A percentile compares a stretch with the other conserved stretches of the same genome.
Conservation (phyloP, 257 asterid species). For the Osmanthus fragrans region DNA sequence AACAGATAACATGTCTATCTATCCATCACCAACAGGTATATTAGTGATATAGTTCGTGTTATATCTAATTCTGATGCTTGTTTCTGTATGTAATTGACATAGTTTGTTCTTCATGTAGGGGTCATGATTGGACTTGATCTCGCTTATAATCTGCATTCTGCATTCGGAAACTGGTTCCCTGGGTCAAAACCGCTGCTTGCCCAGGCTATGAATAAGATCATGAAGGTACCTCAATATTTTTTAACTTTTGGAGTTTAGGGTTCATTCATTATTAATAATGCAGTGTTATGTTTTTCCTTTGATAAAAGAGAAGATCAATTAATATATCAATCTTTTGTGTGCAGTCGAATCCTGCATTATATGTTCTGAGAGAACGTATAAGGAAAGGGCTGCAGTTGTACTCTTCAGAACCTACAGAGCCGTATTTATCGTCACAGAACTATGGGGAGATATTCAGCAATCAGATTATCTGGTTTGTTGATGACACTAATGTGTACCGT, state of each 20-base stretch:
- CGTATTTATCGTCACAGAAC: constrained; percentile 95
- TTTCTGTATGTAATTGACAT: background rate
- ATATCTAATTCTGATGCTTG: background rate
- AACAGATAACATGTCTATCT: constrained; percentile 97
- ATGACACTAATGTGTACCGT: constrained; percentile 95
- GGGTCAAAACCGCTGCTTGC: constrained; percentile 98
- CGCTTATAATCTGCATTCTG: constrained; percentile 95
- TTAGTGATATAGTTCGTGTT: constrained; percentile 44
- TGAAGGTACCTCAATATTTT: constrained; percentile 64
- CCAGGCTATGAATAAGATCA: constrained; percentile 99
- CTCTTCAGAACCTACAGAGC: constrained; percentile 99
- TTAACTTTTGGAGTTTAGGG: background rate
- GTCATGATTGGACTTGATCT: constrained; percentile 99
- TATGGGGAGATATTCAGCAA: constrained; percentile 99
- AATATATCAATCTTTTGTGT: constrained; percentile 6
- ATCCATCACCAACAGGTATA: constrained; percentile 97
- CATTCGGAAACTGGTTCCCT: constrained; percentile 99
- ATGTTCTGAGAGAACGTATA: constrained; percentile 92
- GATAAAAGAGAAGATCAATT: background rate
- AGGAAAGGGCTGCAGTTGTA: constrained; percentile 95
- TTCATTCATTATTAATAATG: background rate
- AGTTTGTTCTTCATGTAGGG: constrained; percentile 47
- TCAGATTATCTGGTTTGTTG: constrained; percentile 99
- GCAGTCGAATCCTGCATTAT: constrained; percentile 98
- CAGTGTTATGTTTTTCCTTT: background rate